Evolutionary conservation across 495 filamentous ascomycete genomes (phyloP), one percentile per base, ranked within the genome.

Genomic region (Podospora conica): DNA sequence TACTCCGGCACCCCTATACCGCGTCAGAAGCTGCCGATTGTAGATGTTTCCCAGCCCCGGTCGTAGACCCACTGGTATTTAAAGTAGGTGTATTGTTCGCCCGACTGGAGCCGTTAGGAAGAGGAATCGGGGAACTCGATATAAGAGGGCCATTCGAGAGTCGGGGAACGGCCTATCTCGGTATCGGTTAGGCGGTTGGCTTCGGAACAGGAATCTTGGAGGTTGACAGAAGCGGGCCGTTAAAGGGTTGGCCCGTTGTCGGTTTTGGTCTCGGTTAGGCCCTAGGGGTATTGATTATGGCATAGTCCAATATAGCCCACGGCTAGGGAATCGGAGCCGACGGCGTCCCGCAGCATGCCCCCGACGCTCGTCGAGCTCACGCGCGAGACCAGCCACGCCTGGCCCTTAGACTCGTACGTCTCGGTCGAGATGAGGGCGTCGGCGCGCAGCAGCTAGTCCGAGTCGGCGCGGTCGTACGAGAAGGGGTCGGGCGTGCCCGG

Each of bases 401-500:
- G 90, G 12, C 91, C 91, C 73, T 92, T 93, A 69, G 85, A 86
- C 68, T 93, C 90, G 65, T 90, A 81, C 2, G 88, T 81, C 56
- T 87, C 86, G 4, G 85, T 83, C n/a, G 88, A 85, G 12, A 93
- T 85, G 23, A 87, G 75, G 10, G 89, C 87, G 2, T 90, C 91
- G 3, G 89, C 85, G 58, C 89, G 87, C 20, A 90, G 82, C 65
- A 95, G 82, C 90, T 90, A 93, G 78, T 91, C 89, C 22, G 83
- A 82, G 63, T 90, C 85, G 40, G 71, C 74, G 66, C 78, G 71
- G 67, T 72, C 68, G 65, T 70, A 63, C 55, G 28, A 53, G 54
- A 56, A 20, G 9, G 10, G 20, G 53, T 61, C 31, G 15, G 40
- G n/a, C n/a, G n/a, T n/a, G n/a, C n/a, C n/a, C n/a, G n/a, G 40